Percentiles rank a stretch among this genome's conserved stretches.
phyloP scores from a whole-genome alignment of 2,329 filamentous ascomycete species.

The Beauveria sp. region DNA sequence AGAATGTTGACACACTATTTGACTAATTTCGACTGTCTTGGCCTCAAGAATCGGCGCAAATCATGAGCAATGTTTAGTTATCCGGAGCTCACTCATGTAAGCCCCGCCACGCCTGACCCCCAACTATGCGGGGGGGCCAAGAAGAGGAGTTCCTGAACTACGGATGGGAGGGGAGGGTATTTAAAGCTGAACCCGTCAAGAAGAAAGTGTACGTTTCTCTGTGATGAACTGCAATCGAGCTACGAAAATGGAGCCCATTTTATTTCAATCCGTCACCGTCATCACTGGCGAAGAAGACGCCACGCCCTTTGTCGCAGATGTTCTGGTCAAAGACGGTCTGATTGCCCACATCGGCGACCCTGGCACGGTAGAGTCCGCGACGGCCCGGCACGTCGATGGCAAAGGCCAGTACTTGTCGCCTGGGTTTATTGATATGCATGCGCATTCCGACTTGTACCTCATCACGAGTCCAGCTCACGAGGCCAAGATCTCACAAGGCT shows the following conservation, averaged over 20 bases:
- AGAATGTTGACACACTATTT: too few species aligned
- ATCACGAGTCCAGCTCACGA: conserved; percentile 18
- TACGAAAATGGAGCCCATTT: conserved; percentile 5
- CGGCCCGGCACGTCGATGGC: conserved; percentile 14
- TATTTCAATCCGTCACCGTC: conserved; percentile 17
- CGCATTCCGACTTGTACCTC: conserved; percentile 20
- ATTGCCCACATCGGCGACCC: conserved; percentile 16
- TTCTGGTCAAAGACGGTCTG: conserved; percentile 15
- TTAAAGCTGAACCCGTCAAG: neutral
- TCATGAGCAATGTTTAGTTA: neutral
- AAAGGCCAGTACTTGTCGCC: conserved; percentile 17
- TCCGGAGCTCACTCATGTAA: neutral
- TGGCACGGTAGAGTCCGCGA: conserved; percentile 12
- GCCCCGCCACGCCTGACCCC: conserved; percentile 1
- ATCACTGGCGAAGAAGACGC: conserved; percentile 17
- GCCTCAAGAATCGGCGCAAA: neutral
- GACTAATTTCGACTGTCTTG: too few species aligned
- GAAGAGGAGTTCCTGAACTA: neutral
- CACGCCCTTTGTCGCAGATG: conserved; percentile 17
- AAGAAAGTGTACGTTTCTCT: neutral
- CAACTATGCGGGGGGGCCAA: neutral
- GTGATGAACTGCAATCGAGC: too few species aligned
- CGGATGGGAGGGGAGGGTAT: neutral
- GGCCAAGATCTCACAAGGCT: conserved; percentile 19
- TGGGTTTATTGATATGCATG: conserved; percentile 21